Base-by-base conservation (phyloP, 305 asterid genomes). In the Solanum hybrid region DNA sequence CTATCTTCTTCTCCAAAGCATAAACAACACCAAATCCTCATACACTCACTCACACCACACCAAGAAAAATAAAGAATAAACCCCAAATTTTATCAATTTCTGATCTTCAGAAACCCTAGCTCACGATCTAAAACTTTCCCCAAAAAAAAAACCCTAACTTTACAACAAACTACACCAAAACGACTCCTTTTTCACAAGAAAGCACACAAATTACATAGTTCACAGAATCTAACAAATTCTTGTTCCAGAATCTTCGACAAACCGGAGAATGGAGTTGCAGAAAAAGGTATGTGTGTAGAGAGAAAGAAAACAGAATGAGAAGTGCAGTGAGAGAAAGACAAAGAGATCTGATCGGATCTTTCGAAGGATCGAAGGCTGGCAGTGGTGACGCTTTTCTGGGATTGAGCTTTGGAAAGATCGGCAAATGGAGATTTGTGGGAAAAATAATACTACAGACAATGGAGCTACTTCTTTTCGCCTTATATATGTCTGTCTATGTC, bases 311-410 rank as follows among this genome's bases (percentile, higher is more conserved):
- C 57, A 11, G 86, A 6, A 27, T 27, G 45, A 14, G 73, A 27
- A 15, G 81, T 68, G 34, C 9, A 20, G 68, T 41, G 57, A 51
- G 83, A 41, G 65, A 65, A 65, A 85, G 31, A 89, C 68, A 89
- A 90, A 77, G 95, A 78, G 95, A 93, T 93, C 95, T 89, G 96
- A 95, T 94, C 97, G 87, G 92, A 90, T 89, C 89, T 89, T 91
- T 79, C n/a, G 73, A 89, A 89, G 90, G 90, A 88, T 72, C 34
- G 89, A 91, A 72, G 89, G 80, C 24, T 36, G 79, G 86, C 13
- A 22, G 22, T 26, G 70, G 27, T 57, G 87, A 89, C 80, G 88
- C 91, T 81, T 61, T 38, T 86, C 32, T 26, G 89, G 75, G 36
- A 33, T 90, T 76, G 89, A 80, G 91, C 91, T 86, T 90, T 83